Conservation (phyloP, 2,329 filamentous ascomycete species). For the Aspergillus texensis region DNA sequence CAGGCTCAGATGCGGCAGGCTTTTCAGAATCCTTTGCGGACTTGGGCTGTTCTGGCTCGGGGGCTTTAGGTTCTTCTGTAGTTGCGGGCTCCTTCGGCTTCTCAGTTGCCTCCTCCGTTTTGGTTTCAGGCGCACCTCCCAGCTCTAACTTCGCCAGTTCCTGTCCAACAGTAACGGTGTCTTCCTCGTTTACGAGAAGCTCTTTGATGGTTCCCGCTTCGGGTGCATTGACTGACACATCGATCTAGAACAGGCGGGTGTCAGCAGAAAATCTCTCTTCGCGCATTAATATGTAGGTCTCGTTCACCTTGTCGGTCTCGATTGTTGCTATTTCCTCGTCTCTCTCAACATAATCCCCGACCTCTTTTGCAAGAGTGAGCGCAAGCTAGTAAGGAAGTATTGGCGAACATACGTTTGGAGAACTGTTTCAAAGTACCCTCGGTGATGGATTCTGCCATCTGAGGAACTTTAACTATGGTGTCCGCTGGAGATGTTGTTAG, state of each 20-base stretch:
- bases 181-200: slow-evolving; percentile 87
- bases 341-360: slow-evolving; percentile 90
- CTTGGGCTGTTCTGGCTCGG: slow-evolving; percentile 33
- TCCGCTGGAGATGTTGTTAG: slow-evolving; percentile 60
- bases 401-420: slow-evolving; percentile 65
- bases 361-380: slow-evolving; percentile 52
- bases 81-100: slow-evolving; percentile 64
- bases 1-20: slow-evolving; percentile 42
- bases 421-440: slow-evolving; percentile 97
- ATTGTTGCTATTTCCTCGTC: slow-evolving; percentile 99
- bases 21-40: slow-evolving; percentile 43
- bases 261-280: background rate
- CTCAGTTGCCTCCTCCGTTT: slow-evolving; percentile 57
- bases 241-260: slow-evolving; percentile 64
- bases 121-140: slow-evolving; percentile 65
- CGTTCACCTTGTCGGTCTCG: slow-evolving; percentile 90
- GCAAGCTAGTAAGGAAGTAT: background rate
- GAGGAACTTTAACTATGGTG: slow-evolving; percentile 85
- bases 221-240: slow-evolving; percentile 93
- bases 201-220: slow-evolving; percentile 90
- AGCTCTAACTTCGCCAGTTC: slow-evolving; percentile 83
- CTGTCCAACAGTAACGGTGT: slow-evolving; percentile 92
- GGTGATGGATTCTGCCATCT: slow-evolving; percentile 98
- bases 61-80: slow-evolving; percentile 45
- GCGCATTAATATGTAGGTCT: too few relatives aligned